Percentiles rank a stretch among this genome's conserved stretches.
These are phyloP conservation scores for Marchantia paleacea DNA, from an alignment of 225 moss, liverwort and hornwort genomes.

Conservation along the genomic window DNA sequence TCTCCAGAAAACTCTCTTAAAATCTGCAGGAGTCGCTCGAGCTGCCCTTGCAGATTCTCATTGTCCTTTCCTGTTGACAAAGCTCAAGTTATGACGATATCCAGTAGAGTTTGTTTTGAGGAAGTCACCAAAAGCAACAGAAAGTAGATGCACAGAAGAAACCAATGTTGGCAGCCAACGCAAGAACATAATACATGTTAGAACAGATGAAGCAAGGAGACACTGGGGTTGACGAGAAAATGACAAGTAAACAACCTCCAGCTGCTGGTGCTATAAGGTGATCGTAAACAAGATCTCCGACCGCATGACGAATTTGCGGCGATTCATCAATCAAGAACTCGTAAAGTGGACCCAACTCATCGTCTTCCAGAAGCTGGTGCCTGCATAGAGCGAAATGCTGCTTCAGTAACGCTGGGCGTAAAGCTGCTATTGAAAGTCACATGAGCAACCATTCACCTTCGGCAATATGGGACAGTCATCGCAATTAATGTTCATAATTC, in stretches of 20 bases:
- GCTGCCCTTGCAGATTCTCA: conserved; percentile 65
- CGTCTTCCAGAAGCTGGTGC: conserved; percentile 91
- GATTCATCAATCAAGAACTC: conserved; percentile 93
- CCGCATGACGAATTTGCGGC: conserved; percentile 93
- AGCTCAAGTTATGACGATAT: neutral
- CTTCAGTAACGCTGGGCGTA: neutral
- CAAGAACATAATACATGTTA: neutral
- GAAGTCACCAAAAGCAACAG: neutral
- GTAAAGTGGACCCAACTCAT: conserved; percentile 77
- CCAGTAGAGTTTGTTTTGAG: neutral
- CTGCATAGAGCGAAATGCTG: conserved; percentile 31
- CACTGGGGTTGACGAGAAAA: neutral
- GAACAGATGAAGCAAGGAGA: neutral
- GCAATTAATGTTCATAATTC: too few relatives aligned
- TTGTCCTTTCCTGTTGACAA: conserved; percentile 51
- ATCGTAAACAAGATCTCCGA: conserved; percentile 95
- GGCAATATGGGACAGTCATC: too few relatives aligned
- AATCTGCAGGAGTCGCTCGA: conserved; percentile 85
- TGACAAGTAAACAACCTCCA: conserved; percentile 56
- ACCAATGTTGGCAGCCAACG: neutral
- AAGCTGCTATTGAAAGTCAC: neutral
- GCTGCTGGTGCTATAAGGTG: conserved; percentile 81
- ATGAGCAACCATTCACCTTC: neutral
- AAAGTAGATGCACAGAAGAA: neutral
- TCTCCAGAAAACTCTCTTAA: conserved; percentile 79